Conservation (phyloP, 164 flowering plant genomes). For the Berberis thunbergii region DNA sequence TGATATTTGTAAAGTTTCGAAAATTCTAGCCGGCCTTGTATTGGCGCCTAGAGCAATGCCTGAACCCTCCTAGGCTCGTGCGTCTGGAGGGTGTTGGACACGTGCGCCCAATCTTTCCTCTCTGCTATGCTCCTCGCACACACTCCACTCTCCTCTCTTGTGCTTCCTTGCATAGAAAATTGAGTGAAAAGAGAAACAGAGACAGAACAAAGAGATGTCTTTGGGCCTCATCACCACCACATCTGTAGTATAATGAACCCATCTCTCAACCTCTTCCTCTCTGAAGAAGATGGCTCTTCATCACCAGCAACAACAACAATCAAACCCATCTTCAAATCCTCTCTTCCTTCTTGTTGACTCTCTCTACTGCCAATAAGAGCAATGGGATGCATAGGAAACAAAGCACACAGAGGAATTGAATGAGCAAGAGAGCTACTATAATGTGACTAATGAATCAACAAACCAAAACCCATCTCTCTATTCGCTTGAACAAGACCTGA, state of each 20-base stretch:
- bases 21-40: no score
- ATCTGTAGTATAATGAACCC: conserved; percentile 20
- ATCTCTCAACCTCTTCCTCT: conserved; percentile 33
- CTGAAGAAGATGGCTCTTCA: conserved; percentile 28
- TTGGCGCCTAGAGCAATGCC: no score
- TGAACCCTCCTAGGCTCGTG: no score
- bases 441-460: neutral
- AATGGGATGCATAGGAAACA: conserved; percentile 20
- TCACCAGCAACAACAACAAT: no score
- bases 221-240: neutral
- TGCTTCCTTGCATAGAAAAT: neutral
- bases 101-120: neutral
- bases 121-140: neutral
- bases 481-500: conserved; percentile 36
- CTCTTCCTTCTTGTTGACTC: no score
- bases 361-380: conserved; percentile 22
- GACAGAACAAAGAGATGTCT: conserved; percentile 1
- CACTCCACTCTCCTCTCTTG: no score
- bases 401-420: neutral
- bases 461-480: neutral
- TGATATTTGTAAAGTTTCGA: no score
- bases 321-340: no score
- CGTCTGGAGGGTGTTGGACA: no score
- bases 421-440: neutral
- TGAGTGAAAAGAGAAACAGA: conserved; percentile 3